phyloP scores from a whole-genome alignment of 371 early-diverging fungal genomes.

The Mucor irregularis region DNA sequence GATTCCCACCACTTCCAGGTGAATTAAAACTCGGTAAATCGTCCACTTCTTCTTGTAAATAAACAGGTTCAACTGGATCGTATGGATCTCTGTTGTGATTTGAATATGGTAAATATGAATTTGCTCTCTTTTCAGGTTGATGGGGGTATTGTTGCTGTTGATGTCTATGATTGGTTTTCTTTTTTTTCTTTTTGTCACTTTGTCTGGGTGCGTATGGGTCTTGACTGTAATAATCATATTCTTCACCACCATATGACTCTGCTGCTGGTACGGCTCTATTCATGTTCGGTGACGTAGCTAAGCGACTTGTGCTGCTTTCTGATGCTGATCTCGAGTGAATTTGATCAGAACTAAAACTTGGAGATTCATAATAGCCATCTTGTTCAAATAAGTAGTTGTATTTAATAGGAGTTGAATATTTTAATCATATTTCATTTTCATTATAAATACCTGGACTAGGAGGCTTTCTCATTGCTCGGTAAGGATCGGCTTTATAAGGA shows the following conservation, averaged over 20 bases:
- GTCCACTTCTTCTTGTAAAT: slow-evolving; percentile 35
- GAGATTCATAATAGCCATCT: slow-evolving; percentile 14
- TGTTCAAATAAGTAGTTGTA: background rate
- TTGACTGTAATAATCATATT: slow-evolving; percentile 15
- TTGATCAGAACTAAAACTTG: slow-evolving; percentile 18
- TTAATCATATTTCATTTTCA: background rate
- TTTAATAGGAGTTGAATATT: background rate
- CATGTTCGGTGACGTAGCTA: slow-evolving; percentile 18
- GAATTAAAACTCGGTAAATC: slow-evolving; percentile 34
- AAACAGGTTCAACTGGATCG: slow-evolving; percentile 32
- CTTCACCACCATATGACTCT: slow-evolving; percentile 21
- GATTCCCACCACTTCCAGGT: slow-evolving; percentile 5
- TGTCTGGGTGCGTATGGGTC: slow-evolving; percentile 43
- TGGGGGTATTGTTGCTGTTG: background rate
- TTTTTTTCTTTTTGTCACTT: slow-evolving; percentile 12
- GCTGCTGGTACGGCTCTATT: background rate
- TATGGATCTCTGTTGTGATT: slow-evolving; percentile 35
- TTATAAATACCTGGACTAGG: slow-evolving; percentile 29
- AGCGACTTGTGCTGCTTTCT: slow-evolving; percentile 39
- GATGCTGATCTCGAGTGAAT: slow-evolving; percentile 41
- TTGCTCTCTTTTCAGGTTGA: slow-evolving; percentile 29
- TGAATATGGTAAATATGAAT: slow-evolving; percentile 49
- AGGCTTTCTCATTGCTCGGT: slow-evolving; percentile 33
- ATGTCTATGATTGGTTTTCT: slow-evolving; percentile 5
- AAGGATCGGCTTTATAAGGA: slow-evolving; percentile 29